Base-by-base conservation (phyloP, 1,284 basidiomycete species). In the Spongiforma sp. region DNA sequence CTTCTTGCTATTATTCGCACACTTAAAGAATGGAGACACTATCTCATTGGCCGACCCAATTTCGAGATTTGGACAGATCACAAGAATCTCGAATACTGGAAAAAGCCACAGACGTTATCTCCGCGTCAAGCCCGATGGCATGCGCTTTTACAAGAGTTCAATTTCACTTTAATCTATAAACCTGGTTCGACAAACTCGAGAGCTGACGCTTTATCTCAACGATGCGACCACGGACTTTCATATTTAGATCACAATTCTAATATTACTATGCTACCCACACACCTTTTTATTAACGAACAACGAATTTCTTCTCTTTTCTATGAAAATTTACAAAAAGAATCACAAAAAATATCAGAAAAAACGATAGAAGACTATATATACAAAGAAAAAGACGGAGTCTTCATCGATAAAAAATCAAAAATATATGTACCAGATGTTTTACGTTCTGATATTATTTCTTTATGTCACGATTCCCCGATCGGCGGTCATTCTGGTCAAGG, bases 111-210 rank as follows among this genome's bases (percentile, higher is more conserved):
- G n/a, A n/a, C n/a, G n/a, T n/a, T n/a, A n/a, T n/a, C n/a, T n/a
- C n/a, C n/a, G n/a, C n/a, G n/a, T 15, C 12, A 46, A 14, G 43
- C 4, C 2, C 10, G n/a, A 9, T 48, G 43, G 43, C 43, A 48
- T 1, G 0, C 43, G 0, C 7, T 26, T 5, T 3, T 48, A 9
- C 7, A 48, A 48, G 43, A 48, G 8, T 48, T 48, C 43, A 48
- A 48, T 8, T 48, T 48, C 6, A 19, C 26, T 8, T 24, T 48
- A 15, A 15, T 48, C 0, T 48, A 48, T 15, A 48, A 48, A 11
- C 24, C 43, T 0, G 0, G 24, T 0, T 24, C 12, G 1, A 48
- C 43, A 5, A 48, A 48, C 11, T 48, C 24, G 8, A 0, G 1
- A 14, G 3, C 43, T 0, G 1, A 48, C 12, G 21, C 43, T 15